Evolutionary conservation across 805 yeast genomes (phyloP).

Genomic region (Kodamaea fukazawae): DNA sequence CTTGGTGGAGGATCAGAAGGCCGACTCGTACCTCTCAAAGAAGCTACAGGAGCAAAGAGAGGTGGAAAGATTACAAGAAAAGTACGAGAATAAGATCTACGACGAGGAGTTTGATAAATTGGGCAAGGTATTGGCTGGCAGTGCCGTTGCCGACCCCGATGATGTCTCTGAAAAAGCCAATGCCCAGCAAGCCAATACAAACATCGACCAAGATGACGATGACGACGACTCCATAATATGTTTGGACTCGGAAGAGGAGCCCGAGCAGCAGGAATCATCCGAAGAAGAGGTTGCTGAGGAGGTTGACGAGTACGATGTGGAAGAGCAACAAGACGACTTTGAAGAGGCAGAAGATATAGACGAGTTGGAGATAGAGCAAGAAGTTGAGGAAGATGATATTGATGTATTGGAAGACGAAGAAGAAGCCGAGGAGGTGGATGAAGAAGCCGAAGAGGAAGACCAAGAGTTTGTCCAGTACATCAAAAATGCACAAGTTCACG

Average conservation of each 20-base stretch:
- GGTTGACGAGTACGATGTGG: constrained; percentile 7
- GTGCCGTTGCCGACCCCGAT: constrained; percentile 3
- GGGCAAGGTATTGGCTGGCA: constrained; percentile 10
- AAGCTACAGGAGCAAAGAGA: constrained; percentile 15
- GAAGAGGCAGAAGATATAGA: not conserved
- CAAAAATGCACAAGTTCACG: constrained; percentile 4
- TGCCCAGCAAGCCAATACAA: no score
- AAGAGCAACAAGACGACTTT: constrained; percentile 1
- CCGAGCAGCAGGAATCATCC: no score
- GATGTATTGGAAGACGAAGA: no score
- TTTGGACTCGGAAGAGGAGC: constrained; percentile 3
- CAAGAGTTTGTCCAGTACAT: constrained; percentile 6
- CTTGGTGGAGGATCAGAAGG: no score
- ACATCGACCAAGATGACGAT: not conserved
- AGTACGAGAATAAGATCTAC: constrained; percentile 21
- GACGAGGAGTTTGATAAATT: constrained; percentile 27
- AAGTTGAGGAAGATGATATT: constrained; percentile 12
- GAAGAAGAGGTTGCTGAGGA: not conserved
- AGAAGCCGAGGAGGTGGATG: not conserved
- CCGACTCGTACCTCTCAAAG: no score
- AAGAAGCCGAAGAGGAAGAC: constrained; percentile 9
- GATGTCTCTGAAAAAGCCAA: constrained; percentile 1
- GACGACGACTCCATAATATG: constrained; percentile 7
- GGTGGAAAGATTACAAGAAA: constrained; percentile 19
- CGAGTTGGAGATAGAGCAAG: constrained; percentile 2